Evolutionary conservation across 495 filamentous ascomycete genomes (phyloP).

Genomic region (Penicillium malachiteum): DNA sequence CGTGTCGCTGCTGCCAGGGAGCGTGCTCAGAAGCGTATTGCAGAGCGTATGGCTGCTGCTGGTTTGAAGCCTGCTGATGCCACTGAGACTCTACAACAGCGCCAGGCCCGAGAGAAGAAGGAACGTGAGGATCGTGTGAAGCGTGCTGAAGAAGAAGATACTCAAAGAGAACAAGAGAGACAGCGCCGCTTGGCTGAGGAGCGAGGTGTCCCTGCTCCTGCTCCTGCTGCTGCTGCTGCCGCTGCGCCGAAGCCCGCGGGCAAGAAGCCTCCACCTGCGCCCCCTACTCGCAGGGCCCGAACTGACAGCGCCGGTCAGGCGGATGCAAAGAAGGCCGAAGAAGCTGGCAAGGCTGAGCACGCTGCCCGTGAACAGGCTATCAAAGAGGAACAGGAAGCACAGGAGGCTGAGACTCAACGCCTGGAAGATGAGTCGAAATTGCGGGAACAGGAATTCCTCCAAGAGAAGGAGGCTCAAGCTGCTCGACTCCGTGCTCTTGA

Average conservation of each 20-base stretch:
- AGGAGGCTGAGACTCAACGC: conserved; percentile 68
- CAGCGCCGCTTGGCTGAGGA: conserved; percentile 85
- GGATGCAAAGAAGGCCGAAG: conserved; percentile 58
- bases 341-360: conserved; percentile 49
- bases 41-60: conserved; percentile 91
- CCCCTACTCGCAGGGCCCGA: conserved; percentile 71
- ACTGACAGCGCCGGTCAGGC: conserved; percentile 60
- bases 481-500: conserved; percentile 85
- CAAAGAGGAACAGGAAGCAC: conserved; percentile 70
- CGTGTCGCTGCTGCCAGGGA: conserved; percentile 94
- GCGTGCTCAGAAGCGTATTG: conserved; percentile 95
- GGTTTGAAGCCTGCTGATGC: conserved; percentile 74
- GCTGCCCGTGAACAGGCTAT: conserved; percentile 58
- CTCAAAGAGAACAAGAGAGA: conserved; percentile 81
- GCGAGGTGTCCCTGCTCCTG: conserved; percentile 55
- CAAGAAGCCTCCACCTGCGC: conserved; percentile 84
- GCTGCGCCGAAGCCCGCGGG: conserved; percentile 47
- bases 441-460: conserved; percentile 76
- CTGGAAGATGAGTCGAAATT: conserved; percentile 75
- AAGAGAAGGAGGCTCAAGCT: conserved; percentile 77
- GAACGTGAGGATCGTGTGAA: conserved; percentile 82
- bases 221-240: conserved; percentile 36
- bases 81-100: conserved; percentile 76
- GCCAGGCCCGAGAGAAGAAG: conserved; percentile 81
- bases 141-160: conserved; percentile 93